Evolutionary conservation across 1,284 basidiomycete genomes (phyloP), one percentile per base, ranked within the genome.

Genomic region (Pseudozyma hubeiensis): DNA sequence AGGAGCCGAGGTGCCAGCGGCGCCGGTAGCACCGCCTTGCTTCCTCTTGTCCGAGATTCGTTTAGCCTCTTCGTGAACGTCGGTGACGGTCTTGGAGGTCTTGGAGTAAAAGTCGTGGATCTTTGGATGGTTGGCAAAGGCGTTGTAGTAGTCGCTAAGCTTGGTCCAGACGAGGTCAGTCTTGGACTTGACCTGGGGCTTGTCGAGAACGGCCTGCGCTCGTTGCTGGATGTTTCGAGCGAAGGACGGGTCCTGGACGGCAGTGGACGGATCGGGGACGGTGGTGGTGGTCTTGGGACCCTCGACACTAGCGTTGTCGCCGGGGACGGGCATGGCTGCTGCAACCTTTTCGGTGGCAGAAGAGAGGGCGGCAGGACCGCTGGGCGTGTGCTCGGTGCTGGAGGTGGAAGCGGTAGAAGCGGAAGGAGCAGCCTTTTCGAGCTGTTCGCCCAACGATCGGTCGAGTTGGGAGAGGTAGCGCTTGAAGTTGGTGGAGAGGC

Each of bases 11-110:
- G 77, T 74, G 41, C 59, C 70, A 1, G 81, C 68, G 14, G 79
- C 61, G 9, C 64, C 71, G 2, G 73, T 59, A 11, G 78, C 45
- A 14, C 66, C 58, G 6, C 73, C 68, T 14, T 72, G 70, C 64
- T 75, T 74, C 76, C 91, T 88, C 60, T 87, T 85, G 24, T 88
- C 87, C 31, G 89, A 88, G 79, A 94, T 92, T 45, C 93, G 89
- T 61, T 88, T 87, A 1, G 93, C 93, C 85, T 95, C 93, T 79
- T 93, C 92, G 81, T 94, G 93, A 56, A 94, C 93, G 80, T 94
- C 93, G 39, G 87, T 83, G 16, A 92, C 89, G 81, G 93, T 91
- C 85, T 94, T 94, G 33, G 90, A 88, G 1, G 92, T 92, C 24
- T 85, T 86, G 9, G 91, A 93, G 86, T 94, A 94, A 85, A 93